Evolutionary conservation across 805 yeast genomes (phyloP), one percentile per base, ranked within the genome.

Genomic region (Lipomyces anomalus): DNA sequence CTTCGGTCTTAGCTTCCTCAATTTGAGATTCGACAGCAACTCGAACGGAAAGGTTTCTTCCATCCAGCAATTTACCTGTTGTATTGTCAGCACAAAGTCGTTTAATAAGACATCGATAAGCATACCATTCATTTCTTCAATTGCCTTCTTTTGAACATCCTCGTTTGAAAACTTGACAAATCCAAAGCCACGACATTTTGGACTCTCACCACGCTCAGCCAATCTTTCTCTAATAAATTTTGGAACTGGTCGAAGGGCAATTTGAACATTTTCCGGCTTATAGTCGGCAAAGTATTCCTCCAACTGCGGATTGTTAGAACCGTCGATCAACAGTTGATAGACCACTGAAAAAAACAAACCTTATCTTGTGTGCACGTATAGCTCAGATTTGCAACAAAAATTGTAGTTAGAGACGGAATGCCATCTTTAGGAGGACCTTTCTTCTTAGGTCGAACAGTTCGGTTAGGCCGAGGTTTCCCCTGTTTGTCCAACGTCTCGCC

Each of bases 101-200:
- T 7, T 9, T 7, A 16, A 9, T n/a, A 9, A 34, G n/a, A 6
- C 23, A 4, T 13, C 24, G 38, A n/a, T 7, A 16, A 11, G 20
- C 38, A 4, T 24, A 35, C 55, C 94, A 53, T 82, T 74, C 64
- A 80, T 79, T 58, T 78, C 76, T 30, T 72, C 78, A 49, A 85
- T 76, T n/a, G 95, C 95, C 61, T 71, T 68, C 58, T 74, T 66
- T 59, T 86, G 95, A 37, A 72, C 71, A 40, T 75, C 83, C 54
- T 79, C 77, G 47, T 72, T 67, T 40, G 76, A 70, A 54, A 81
- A 78, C 53, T 74, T 75, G 52, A 79, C 76, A 60, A 82, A 77
- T 1, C 73, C 78, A 51, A 76, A 77, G 35, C 88, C 88, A 59
- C 75, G 76, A 58, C 67, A 62, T 55, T 76, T 77, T 44, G 76